Evolutionary conservation across 2,329 filamentous ascomycete species (phyloP), one percentile per base, ranked within the genome.

Genomic region (Fusarium buxicola): DNA sequence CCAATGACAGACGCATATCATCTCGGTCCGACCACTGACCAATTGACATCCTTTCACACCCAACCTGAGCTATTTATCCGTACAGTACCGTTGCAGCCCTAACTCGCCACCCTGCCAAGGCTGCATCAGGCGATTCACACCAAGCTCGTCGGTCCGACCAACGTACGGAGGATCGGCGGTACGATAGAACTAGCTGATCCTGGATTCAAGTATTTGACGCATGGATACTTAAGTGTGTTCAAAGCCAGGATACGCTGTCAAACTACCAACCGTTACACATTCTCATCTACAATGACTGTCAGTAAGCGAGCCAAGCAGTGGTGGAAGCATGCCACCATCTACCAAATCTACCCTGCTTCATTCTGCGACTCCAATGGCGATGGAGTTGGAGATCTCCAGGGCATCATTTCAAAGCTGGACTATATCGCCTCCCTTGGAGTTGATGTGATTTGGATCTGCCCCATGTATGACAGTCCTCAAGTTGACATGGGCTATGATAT

Each of bases 301-400:
- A 63, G 28, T 24, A 62, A 57, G 10, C 68, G 56, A 2, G 46
- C 55, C 7, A 67, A 49, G 32, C 68, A 68, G 39, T 86, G 83
- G 83, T 86, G 84, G 84, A 84, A 84, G 60, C 81, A 85, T 58
- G 79, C 76, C 15, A 74, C 79, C 2, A 79, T 84, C 32, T 86
- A 86, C 64, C 83, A 87, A 66, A 84, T 87, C 62, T 87, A 86
- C 66, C 82, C 83, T 3, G 79, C 84, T 25, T 82, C 79, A 13
- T 86, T 86, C 75, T 81, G 81, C 47, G 83, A 85, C 66, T 81
- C 79, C 61, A 84, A 85, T 47, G 80, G 79, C 44, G 82, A 85
- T 70, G 83, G 83, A 4, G 70, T 84, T 30, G 83, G 83, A 8
- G 83, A 86, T 58, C 75, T 86, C 5, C 77, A 76, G 1, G 83